Conservation (phyloP, 768 basidiomycete species). For the Inosperma sp. region DNA sequence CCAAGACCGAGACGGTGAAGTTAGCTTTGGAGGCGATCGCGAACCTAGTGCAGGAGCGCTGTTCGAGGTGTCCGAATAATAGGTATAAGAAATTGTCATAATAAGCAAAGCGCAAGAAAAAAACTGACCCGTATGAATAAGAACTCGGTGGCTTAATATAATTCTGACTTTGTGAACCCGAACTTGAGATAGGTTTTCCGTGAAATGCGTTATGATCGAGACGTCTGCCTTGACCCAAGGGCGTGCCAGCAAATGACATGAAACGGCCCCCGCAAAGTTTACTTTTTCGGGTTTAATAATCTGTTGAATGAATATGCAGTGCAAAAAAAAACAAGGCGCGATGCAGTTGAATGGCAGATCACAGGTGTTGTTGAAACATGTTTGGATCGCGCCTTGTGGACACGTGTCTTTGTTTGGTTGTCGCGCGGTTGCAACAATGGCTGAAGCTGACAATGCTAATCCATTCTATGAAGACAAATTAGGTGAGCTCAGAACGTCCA, state of each 20-base stretch:
- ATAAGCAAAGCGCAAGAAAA: constrained; percentile 16
- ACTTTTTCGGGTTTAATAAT: constrained; percentile 13
- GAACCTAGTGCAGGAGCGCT: constrained; percentile 54
- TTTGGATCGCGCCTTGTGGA: too few relatives aligned
- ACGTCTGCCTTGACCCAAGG: constrained; percentile 80
- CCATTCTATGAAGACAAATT: too few relatives aligned
- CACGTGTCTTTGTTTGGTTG: too few relatives aligned
- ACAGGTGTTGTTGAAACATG: too few relatives aligned
- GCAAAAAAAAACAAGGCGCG: too few relatives aligned
- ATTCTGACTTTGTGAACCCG: constrained; percentile 32
- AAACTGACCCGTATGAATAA: constrained; percentile 65
- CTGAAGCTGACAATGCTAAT: too few relatives aligned
- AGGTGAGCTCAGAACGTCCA: too few relatives aligned
- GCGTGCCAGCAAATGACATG: constrained; percentile 87
- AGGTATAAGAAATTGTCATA: constrained; percentile 15
- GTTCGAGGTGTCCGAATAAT: constrained; percentile 10
- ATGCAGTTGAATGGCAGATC: too few relatives aligned
- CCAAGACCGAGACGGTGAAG: too few relatives aligned
- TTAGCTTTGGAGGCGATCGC: constrained; percentile 56
- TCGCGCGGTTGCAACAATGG: too few relatives aligned
- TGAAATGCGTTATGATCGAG: constrained; percentile 78
- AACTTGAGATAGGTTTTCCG: constrained; percentile 50
- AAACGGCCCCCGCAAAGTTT: constrained; percentile 29
- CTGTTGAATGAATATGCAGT: too few relatives aligned
- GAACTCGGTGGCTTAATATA: constrained; percentile 52